Evolutionary conservation across 2,329 filamentous ascomycete species (phyloP).

Genomic region (Ilyonectria mors-panacis): DNA sequence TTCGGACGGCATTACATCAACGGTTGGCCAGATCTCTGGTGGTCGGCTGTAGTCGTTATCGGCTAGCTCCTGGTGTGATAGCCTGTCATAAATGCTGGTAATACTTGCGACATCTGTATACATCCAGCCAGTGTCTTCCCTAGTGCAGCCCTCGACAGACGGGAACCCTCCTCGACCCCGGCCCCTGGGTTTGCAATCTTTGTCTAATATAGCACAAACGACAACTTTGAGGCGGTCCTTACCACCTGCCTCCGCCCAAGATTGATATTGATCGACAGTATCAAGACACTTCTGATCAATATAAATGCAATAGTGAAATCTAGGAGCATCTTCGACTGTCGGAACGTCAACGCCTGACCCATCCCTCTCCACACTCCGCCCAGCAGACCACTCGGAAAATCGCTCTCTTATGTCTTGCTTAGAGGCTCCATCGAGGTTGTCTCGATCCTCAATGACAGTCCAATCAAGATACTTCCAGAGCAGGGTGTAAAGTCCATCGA

Average conservation of each 20-base stretch:
- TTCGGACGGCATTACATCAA: not conserved
- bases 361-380: conserved; percentile 4
- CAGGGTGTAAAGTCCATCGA: not conserved
- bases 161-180: not conserved
- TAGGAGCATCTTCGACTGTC: not conserved
- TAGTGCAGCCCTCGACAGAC: not conserved
- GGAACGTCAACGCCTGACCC: not conserved
- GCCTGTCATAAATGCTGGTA: not conserved
- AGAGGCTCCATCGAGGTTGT: not conserved
- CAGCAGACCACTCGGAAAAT: conserved; percentile 9
- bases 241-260: not conserved
- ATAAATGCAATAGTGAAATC: not conserved
- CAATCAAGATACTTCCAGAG: conserved; percentile 22
- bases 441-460: conserved; percentile 19
- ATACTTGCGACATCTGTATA: not conserved
- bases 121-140: conserved; percentile 6
- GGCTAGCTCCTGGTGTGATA: not conserved
- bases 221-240: not conserved
- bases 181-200: not conserved
- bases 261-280: not conserved
- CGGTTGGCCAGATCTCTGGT: not conserved
- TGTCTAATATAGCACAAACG: not conserved
- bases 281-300: conserved; percentile 3
- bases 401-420: conserved; percentile 16
- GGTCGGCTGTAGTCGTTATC: not conserved